Evolutionary conservation across 106 monocot species (phyloP).

Genomic region (Dendrobium huoshanense): DNA sequence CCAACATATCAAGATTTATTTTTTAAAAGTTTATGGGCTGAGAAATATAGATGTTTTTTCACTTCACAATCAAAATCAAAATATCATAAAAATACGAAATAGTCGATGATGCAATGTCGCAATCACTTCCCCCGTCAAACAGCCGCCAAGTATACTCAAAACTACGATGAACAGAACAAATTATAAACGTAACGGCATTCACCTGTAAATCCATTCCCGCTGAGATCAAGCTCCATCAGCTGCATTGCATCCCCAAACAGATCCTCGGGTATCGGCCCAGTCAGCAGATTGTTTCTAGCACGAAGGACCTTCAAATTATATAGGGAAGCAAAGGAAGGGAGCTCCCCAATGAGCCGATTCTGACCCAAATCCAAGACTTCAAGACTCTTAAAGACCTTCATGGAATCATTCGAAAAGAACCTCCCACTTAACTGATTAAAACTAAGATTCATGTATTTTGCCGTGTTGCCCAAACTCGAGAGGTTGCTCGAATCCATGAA

Average conservation of each 20-base stretch:
- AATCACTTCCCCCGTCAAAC: too few species aligned
- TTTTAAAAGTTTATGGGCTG: too few species aligned
- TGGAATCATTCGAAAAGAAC: conserved; percentile 38
- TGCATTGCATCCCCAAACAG: conserved; percentile 45
- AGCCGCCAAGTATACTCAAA: too few species aligned
- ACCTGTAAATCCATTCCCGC: conserved; percentile 83
- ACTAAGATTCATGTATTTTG: conserved; percentile 62
- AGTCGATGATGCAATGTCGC: too few species aligned
- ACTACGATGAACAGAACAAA: too few species aligned
- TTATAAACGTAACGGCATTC: background rate
- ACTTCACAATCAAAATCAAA: too few species aligned
- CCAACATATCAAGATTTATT: too few species aligned
- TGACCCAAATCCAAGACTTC: conserved; percentile 61
- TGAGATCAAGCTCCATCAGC: conserved; percentile 75
- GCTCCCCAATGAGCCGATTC: conserved; percentile 51
- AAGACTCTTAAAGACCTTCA: conserved; percentile 57
- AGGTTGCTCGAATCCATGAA: conserved; percentile 26
- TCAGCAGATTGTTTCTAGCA: conserved; percentile 39
- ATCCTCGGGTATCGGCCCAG: conserved; percentile 46
- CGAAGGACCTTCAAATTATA: conserved; percentile 51
- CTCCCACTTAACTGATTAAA: conserved; percentile 49
- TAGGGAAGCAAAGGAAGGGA: conserved; percentile 47
- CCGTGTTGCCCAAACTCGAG: conserved; percentile 33
- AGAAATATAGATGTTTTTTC: too few species aligned
- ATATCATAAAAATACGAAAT: too few species aligned